phyloP scores from a whole-genome alignment of 371 early-diverging fungal species.

The Blakeslea trispora region DNA sequence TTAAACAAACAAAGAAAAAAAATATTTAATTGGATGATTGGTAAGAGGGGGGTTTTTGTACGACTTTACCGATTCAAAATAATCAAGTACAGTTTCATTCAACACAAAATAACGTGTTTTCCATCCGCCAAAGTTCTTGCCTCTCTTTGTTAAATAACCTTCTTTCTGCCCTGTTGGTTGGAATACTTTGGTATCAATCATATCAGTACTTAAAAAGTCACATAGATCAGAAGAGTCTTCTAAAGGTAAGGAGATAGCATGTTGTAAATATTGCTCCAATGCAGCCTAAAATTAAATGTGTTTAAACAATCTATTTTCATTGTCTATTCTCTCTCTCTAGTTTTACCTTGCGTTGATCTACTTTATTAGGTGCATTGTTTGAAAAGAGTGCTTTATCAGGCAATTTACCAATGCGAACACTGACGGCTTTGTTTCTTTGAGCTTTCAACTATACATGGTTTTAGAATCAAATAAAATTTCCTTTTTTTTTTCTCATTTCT shows the following conservation, averaged over 20 bases:
- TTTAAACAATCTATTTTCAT: background rate
- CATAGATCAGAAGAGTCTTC: conserved; percentile 70
- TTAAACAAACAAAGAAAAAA: background rate
- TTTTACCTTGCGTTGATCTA: conserved; percentile 66
- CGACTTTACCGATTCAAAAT: conserved; percentile 73
- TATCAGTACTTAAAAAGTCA: conserved; percentile 75
- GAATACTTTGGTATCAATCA: conserved; percentile 46
- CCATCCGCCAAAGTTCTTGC: conserved; percentile 90
- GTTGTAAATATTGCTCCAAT: conserved; percentile 78
- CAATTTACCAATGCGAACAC: conserved; percentile 66
- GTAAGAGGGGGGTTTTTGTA: no score
- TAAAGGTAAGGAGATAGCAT: conserved; percentile 59
- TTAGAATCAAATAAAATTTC: background rate
- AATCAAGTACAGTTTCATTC: conserved; percentile 65
- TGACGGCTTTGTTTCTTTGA: conserved; percentile 43
- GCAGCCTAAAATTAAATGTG: conserved; percentile 43
- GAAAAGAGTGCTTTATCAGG: conserved; percentile 84
- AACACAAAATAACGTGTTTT: conserved; percentile 82
- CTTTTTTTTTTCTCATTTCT: background rate
- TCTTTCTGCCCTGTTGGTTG: conserved; percentile 56
- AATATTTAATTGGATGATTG: no score
- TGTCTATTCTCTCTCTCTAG: background rate
- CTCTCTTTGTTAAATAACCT: conserved; percentile 83
- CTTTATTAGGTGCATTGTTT: conserved; percentile 73
- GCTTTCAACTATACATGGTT: conserved; percentile 49